phyloP scores from a whole-genome alignment of 345 rosid genomes.

The Brassica carinata region DNA sequence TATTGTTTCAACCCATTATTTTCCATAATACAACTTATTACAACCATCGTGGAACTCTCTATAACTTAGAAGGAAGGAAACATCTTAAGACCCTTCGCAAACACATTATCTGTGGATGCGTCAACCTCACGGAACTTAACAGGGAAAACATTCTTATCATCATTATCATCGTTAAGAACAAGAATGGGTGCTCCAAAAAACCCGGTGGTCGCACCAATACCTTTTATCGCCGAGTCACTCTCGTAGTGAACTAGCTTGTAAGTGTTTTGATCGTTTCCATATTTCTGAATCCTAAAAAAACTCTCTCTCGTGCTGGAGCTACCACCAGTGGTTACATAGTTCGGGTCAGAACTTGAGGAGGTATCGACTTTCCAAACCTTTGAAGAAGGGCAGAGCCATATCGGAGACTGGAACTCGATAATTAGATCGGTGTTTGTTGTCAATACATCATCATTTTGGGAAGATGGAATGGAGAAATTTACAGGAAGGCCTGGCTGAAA shows the following conservation, averaged over 20 bases:
- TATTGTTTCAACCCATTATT: conserved; percentile 18
- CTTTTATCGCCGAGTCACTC: not conserved
- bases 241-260: conserved; percentile 26
- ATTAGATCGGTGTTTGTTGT: conserved; percentile 10
- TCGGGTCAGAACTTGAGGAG: conserved; percentile 8
- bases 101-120: conserved; percentile 5
- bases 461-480: conserved; percentile 10
- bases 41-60: not conserved
- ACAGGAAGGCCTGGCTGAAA: conserved; percentile 26
- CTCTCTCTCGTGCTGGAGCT: not conserved
- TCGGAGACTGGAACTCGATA: conserved; percentile 20
- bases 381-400: conserved; percentile 25
- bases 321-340: conserved; percentile 26
- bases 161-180: conserved; percentile 24
- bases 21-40: conserved; percentile 5
- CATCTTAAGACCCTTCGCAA: conserved; percentile 23
- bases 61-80: not conserved
- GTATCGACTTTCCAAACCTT: conserved; percentile 33
- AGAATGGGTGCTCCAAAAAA: not conserved
- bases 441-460: not conserved
- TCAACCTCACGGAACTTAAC: conserved; percentile 33
- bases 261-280: conserved; percentile 11
- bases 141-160: conserved; percentile 23
- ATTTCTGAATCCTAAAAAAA: conserved; percentile 25
- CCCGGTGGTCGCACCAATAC: conserved; percentile 4